Base-by-base conservation (phyloP, 805 yeast species). In the Saturnispora kantuleensis region DNA sequence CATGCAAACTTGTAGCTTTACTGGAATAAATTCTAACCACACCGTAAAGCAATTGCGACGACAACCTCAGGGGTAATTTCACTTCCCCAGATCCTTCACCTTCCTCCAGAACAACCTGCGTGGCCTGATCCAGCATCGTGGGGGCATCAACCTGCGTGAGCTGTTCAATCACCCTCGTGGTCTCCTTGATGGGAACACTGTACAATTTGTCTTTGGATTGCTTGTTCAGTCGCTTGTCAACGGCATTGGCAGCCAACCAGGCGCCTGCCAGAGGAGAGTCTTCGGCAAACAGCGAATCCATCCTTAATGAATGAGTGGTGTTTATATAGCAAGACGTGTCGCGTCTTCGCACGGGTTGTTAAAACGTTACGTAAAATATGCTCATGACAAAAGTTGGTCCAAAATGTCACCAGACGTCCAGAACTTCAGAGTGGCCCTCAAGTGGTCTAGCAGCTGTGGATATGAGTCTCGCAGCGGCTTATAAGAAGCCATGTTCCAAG, bases 211-310 rank as follows among this genome's bases (percentile, higher is more conserved):
- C 46, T 30, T 43, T 43, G n/a, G 46, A 90, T 43, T 76, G 77
- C 54, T 82, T 81, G 36, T 88, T 73, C 31, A 85, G 72, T 52
- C 80, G 81, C 54, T 78, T 77, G 53, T 88, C 95, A 63, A 88
- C 73, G 6, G 46, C 38, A 58, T 85, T 88, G 16, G 96, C 90
- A 9, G 96, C 96, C 39, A 88, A 69, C 96, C 96, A 88, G 8
- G 87, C 88, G 51, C 81, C 84, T 2, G 94, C 95, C 48, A 88
- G 67, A 1, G 95, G 95, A 2, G 95, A 94, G 57, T 80, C 80
- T 48, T 76, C 79, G 2, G 84, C 69, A 16, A 80, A 67, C 30
- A 78, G 60, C 41, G 68, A 67, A 43, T 74, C 79, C 2, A 78
- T 68, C 48, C n/a, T 30, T 17, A 38, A 9, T 30, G 28, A 10